Evolutionary conservation across 306 rosid species (phyloP).

Genomic region (Cucurbita ficifolia): DNA sequence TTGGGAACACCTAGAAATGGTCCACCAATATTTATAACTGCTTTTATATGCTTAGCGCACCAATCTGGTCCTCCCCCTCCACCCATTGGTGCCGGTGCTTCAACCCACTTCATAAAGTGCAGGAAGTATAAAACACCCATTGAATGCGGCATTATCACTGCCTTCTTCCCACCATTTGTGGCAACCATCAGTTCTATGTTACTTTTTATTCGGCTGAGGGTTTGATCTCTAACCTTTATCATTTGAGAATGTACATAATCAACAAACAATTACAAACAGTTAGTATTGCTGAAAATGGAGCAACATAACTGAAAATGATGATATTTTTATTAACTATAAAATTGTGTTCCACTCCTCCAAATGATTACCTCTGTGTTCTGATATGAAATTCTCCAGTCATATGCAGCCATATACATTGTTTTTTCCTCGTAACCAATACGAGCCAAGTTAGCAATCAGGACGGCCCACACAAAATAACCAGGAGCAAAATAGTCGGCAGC

Average conservation of each 20-base stretch:
- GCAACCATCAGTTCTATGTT: slow-evolving; percentile 37
- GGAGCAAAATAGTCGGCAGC: slow-evolving; percentile 89
- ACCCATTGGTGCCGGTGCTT: slow-evolving; percentile 69
- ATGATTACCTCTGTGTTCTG: slow-evolving; percentile 67
- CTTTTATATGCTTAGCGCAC: slow-evolving; percentile 35
- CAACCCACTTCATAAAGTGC: slow-evolving; percentile 83
- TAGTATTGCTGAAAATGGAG: background rate
- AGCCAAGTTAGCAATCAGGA: slow-evolving; percentile 75
- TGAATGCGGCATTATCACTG: slow-evolving; percentile 34
- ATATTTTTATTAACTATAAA: background rate
- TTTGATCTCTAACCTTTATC: slow-evolving; percentile 58
- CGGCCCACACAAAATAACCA: slow-evolving; percentile 87
- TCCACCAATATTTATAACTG: slow-evolving; percentile 30
- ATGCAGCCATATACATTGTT: slow-evolving; percentile 78
- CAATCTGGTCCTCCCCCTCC: slow-evolving; percentile 37
- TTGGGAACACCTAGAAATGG: slow-evolving; percentile 87
- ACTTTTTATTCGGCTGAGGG: slow-evolving; percentile 73
- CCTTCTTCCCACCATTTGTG: slow-evolving; percentile 24
- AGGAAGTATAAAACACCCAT: slow-evolving; percentile 35
- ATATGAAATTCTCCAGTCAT: slow-evolving; percentile 82
- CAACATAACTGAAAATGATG: background rate
- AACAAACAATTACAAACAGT: background rate
- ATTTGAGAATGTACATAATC: background rate
- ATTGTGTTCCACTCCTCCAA: background rate
- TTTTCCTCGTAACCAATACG: slow-evolving; percentile 78